Conservation (phyloP, 2,329 filamentous ascomycete species). For the Seiridium cupressi region DNA sequence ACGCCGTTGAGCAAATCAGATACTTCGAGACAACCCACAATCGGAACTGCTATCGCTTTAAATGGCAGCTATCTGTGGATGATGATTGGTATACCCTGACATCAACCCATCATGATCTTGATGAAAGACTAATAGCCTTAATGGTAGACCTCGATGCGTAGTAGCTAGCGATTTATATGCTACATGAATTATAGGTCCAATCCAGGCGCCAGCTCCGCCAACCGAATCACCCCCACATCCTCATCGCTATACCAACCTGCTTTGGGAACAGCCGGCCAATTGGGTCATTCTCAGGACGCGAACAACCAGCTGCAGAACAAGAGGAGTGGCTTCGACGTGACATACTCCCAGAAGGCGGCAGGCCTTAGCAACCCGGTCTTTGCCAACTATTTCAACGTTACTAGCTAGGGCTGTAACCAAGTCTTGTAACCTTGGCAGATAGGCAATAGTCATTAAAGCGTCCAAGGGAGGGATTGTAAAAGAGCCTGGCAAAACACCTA, state of each 20-base stretch:
- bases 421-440: background rate
- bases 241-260: conserved; percentile 35
- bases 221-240: conserved; percentile 33
- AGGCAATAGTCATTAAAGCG: too few relatives aligned
- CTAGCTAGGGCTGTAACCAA: background rate
- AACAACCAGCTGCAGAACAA: conserved; percentile 26
- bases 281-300: conserved; percentile 29
- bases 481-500: background rate
- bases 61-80: conserved; percentile 26
- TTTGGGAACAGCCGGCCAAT: conserved; percentile 33
- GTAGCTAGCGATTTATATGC: background rate
- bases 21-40: conserved; percentile 24
- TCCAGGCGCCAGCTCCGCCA: conserved; percentile 25
- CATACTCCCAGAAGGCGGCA: conserved; percentile 27
- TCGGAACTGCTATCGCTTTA: conserved; percentile 19
- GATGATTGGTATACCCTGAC: conserved; percentile 21
- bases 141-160: conserved; percentile 28
- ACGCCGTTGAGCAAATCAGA: conserved; percentile 23
- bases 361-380: conserved; percentile 25
- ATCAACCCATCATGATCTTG: background rate
- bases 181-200: background rate
- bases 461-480: too few relatives aligned
- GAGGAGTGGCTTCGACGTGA: conserved; percentile 30
- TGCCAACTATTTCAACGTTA: conserved; percentile 30
- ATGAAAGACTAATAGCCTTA: too few relatives aligned